Evolutionary conservation across 2,329 filamentous ascomycete genomes (phyloP).

Genomic region (Ophiognomonia clavigignenti-juglandacearum): DNA sequence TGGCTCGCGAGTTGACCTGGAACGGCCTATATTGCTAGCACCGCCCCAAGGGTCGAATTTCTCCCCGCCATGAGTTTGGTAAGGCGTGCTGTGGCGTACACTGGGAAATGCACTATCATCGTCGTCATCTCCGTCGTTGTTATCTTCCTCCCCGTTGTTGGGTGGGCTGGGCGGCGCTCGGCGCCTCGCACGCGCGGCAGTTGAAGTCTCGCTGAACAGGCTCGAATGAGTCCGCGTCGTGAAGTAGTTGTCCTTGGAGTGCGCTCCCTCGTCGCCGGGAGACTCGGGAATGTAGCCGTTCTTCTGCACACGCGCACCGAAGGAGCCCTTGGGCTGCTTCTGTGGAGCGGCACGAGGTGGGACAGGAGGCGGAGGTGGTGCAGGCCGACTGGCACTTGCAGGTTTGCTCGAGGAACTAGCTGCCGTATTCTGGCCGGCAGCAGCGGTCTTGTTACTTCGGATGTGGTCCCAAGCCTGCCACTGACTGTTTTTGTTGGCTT

Average conservation of each 20-base stretch:
- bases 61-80: conserved; percentile 51
- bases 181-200: conserved; percentile 16
- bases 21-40: conserved; percentile 16
- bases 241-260: conserved; percentile 46
- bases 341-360: conserved; percentile 48
- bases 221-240: conserved; percentile 26
- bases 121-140: conserved; percentile 19
- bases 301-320: conserved; percentile 39
- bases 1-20: conserved; percentile 14
- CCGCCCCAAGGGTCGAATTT: conserved; percentile 54
- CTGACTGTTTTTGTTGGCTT: conserved; percentile 19
- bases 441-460: conserved; percentile 19
- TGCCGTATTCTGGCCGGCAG: conserved; percentile 19
- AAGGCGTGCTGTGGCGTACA: conserved; percentile 53
- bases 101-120: conserved; percentile 40
- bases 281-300: conserved; percentile 46
- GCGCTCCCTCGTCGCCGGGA: conserved; percentile 49
- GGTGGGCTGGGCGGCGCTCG: conserved; percentile 33
- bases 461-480: conserved; percentile 32
- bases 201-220: conserved; percentile 21
- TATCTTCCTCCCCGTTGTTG: too few relatives aligned
- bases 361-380: conserved; percentile 30
- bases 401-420: conserved; percentile 7
- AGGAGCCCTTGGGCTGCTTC: conserved; percentile 50
- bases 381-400: conserved; percentile 7